phyloP scores from a whole-genome alignment of 1,284 basidiomycete genomes.

The Cutaneotrichosporon dermatis region DNA sequence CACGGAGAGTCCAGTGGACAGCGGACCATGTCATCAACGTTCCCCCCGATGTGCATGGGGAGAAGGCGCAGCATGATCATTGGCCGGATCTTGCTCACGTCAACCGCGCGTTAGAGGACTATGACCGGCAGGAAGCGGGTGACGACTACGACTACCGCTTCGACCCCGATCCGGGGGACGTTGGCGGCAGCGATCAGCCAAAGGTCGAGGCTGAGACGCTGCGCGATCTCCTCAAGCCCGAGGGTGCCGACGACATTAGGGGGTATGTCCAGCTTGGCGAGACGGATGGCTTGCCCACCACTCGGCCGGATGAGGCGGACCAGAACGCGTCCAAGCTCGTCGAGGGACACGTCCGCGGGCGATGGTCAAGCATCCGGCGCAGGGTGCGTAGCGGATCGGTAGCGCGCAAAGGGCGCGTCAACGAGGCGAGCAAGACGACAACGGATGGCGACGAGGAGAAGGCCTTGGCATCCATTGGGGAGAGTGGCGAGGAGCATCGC shows the following conservation, averaged over 20 bases:
- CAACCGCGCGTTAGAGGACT: slow-evolving; percentile 19
- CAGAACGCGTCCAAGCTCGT: slow-evolving; percentile 38
- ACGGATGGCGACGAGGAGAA: not conserved
- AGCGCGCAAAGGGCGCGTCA: not conserved
- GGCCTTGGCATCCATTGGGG: not conserved
- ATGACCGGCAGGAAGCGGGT: not conserved
- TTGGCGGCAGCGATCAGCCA: not conserved
- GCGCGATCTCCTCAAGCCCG: slow-evolving; percentile 12
- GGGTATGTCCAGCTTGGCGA: slow-evolving; percentile 49
- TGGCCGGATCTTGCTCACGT: slow-evolving; percentile 34
- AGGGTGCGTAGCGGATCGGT: slow-evolving; percentile 25
- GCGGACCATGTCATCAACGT: slow-evolving; percentile 38
- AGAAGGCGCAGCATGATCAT: too few species aligned
- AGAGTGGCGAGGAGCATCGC: not conserved
- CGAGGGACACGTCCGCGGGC: slow-evolving; percentile 34
- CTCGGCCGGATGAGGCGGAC: slow-evolving; percentile 30
- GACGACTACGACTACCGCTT: slow-evolving; percentile 49
- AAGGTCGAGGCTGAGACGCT: slow-evolving; percentile 6
- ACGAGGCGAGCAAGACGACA: not conserved
- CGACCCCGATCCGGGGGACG: slow-evolving; percentile 19
- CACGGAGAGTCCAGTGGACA: slow-evolving; percentile 46
- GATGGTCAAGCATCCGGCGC: slow-evolving; percentile 40
- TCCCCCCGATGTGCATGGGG: slow-evolving; percentile 24
- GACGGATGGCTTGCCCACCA: slow-evolving; percentile 48
- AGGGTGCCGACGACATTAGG: slow-evolving; percentile 30